These are phyloP conservation scores for Fusarium odoratissimum DNA, from an alignment of 2,329 filamentous ascomycete genomes.

Conservation along the genomic window DNA sequence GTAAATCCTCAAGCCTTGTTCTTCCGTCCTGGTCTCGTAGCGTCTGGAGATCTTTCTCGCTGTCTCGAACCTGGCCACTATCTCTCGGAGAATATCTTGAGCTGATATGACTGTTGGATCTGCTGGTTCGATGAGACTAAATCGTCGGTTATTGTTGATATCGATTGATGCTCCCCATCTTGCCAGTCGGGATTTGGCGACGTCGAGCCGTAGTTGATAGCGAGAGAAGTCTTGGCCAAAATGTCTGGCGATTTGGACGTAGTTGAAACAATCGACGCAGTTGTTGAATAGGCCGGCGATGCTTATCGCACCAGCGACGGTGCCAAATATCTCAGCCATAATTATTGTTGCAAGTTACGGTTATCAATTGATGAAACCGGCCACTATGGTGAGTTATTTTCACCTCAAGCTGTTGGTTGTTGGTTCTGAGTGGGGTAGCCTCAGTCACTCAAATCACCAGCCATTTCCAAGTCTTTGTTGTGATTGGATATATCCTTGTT, in stretches of 20 bases:
- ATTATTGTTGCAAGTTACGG: not conserved
- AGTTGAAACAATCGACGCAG: constrained; percentile 55
- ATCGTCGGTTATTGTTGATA: constrained; percentile 46
- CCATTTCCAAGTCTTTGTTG: rapidly evolving
- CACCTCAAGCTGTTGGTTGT: not conserved
- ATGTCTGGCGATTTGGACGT: constrained; percentile 52
- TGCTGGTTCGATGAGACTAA: not conserved
- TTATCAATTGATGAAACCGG: rapidly evolving
- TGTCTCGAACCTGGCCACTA: not conserved
- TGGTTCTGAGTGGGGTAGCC: not conserved
- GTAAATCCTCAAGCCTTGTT: rapidly evolving
- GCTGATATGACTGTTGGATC: rapidly evolving
- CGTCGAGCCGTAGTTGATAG: constrained; percentile 49
- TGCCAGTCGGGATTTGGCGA: constrained; percentile 47
- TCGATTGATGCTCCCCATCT: constrained; percentile 51
- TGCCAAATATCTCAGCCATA: constrained; percentile 31
- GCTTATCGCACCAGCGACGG: constrained; percentile 47
- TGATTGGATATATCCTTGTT: not conserved
- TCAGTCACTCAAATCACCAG: not conserved
- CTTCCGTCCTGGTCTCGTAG: rapidly evolving
- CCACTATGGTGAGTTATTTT: not conserved
- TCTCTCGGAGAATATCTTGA: not conserved
- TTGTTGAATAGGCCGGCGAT: constrained; percentile 52
- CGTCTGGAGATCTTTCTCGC: not conserved
- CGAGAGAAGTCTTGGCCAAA: constrained; percentile 51